Evolutionary conservation across 169 alveolate species (phyloP).

Genomic region (Amoebophrya sp.): DNA sequence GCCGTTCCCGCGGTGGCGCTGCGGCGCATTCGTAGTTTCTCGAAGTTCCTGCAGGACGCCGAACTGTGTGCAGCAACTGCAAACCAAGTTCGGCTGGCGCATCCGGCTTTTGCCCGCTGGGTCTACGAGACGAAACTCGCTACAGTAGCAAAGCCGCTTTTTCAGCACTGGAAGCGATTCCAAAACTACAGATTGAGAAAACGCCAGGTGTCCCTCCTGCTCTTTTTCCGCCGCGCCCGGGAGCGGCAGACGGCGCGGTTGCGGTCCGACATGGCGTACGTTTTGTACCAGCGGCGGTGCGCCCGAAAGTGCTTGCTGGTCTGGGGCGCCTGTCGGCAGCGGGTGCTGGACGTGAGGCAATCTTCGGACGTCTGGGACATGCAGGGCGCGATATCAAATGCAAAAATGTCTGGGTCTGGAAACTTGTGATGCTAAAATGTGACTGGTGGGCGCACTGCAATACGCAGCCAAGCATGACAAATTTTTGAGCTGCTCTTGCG

Average conservation of each 20-base stretch:
- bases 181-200: neutral
- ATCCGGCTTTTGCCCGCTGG: neutral
- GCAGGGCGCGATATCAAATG: too few species aligned
- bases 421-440: too few species aligned
- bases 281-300: neutral
- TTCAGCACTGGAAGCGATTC: neutral
- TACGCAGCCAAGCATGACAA: too few species aligned
- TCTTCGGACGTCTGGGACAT: neutral
- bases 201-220: neutral
- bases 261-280: neutral
- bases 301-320: neutral
- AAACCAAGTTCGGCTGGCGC: neutral
- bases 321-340: neutral
- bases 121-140: neutral
- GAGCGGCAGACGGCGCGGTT: neutral
- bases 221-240: neutral
- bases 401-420: neutral
- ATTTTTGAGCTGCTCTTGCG: too few species aligned
- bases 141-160: neutral
- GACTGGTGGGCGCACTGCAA: too few species aligned
- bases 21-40: neutral
- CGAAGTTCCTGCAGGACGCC: neutral
- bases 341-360: neutral
- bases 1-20: neutral
- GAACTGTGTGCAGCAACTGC: too few species aligned